Base-by-base conservation (phyloP, 2,329 filamentous ascomycete genomes). In the Penicillium sp. region DNA sequence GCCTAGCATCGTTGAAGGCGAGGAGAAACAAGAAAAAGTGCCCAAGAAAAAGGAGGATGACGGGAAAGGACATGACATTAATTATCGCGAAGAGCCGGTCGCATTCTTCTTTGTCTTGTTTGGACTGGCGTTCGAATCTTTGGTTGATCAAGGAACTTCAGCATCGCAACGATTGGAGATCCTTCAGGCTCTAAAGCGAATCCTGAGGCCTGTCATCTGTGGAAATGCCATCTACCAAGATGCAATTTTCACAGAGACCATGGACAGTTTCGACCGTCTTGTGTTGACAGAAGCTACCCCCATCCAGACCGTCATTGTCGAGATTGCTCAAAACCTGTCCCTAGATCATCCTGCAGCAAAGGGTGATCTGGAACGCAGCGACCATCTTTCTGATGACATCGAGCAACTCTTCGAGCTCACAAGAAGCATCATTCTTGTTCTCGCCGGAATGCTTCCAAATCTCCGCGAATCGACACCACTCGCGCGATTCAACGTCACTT, bases 71-170 rank as follows among this genome's bases (percentile, higher is more conserved):
- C 82, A 87, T 46, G 90, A 93, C 62, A 97, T 99, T 77, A 97
- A 97, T 73, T 99, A 99, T 71, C 89, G 94, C 45, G 93, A 97
- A 68, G 94, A 99, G 71, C 94, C 94, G 0, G 91, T 97, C 1
- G 94, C 94, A 0, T 99, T 99, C 80, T 99, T 99, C 79, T 99
- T 99, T 67, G 93, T 99, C 14, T 82, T 99, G 0, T 99, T 97
- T 66, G 94, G 94, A 11, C 87, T 99, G 55, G 91, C 93, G 0
- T 97, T 99, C 64, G 95, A 99, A 75, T 93, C 95, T 17, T 83
- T 99, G 22, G 93, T 93, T 8, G 91, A 90, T 7, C 86, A 91
- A 44, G 87, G 89, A 5, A 83, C 84, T 22, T 86, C 89, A 63
- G 80, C 87, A 11, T 80, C 91, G 61, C 91, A 96, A 69, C 91